Base-by-base conservation (phyloP, 202 grass and related monocot species). In the Zizania palustris region DNA sequence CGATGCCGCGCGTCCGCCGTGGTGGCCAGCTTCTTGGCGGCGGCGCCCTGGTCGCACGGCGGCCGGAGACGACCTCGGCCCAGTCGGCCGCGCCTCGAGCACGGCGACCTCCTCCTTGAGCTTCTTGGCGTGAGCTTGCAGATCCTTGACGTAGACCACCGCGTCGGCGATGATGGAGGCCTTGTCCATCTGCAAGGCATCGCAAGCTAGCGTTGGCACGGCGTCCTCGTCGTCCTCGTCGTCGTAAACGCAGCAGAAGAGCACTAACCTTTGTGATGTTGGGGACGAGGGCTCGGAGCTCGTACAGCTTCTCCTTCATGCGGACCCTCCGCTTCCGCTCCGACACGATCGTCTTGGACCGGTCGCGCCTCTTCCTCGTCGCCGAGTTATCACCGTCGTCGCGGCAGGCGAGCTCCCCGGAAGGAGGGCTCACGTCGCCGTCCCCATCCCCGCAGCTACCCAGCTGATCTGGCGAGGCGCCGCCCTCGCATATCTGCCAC, bases 301-400 rank as follows among this genome's bases (percentile, higher is more conserved):
- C 92, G 74, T 95, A 99, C 63, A 99, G 92, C 81, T 63, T 96
- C 93, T 96, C 93, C 82, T 92, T 96, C 93, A 96, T 96, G 22
- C 87, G 76, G 82, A 88, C 80, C 79, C 93, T 84, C 39, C 93
- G 37, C 81, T 82, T 90, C 65, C 93, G 82, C 87, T 99, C 96
- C 36, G 96, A 88, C 65, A 99, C 85, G 60, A 95, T 79, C 2
- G 96, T 99, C 91, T 95, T 95, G 5, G 89, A 93, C 22, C 96
- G 85, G 80, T 99, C 96, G 69, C 87, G 75, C 82, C 82, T 58
- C 74, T 75, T 85, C 82, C 87, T 73, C 64, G 60, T 73, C 45
- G 21, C 50, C 8, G 69, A 84, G 40, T 75, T 74, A 42, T 88
- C 76, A 18, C 85, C 91, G 65, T 81, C 82, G 69, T 85, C 93